phyloP scores from a whole-genome alignment of 352 stramenopile genomes.

The Saprolegnia parasitica region DNA sequence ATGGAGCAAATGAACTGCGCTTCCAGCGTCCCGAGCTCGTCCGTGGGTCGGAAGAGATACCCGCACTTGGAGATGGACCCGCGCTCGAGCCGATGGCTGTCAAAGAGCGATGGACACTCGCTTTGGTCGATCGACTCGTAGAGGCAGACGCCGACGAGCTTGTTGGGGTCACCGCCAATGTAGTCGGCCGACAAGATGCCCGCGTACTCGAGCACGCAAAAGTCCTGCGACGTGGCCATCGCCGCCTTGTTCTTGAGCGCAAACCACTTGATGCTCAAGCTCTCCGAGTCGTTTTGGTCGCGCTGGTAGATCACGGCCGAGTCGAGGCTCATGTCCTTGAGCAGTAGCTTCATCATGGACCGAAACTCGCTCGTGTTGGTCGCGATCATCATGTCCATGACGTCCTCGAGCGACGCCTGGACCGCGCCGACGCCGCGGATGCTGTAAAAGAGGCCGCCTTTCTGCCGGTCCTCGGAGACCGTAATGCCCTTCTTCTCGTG shows the following conservation, averaged over 20 bases:
- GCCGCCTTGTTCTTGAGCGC: constrained; percentile 66
- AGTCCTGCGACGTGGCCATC: constrained; percentile 49
- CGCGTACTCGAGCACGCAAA: constrained; percentile 74
- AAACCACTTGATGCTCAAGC: constrained; percentile 76
- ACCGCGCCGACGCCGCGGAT: constrained; percentile 57
- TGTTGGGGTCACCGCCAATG: constrained; percentile 43
- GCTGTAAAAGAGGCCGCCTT: constrained; percentile 76
- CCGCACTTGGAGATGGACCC: constrained; percentile 74
- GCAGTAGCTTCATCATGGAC: constrained; percentile 64
- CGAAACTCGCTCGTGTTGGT: constrained; percentile 57
- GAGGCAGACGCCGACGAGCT: constrained; percentile 58
- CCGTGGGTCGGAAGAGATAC: constrained; percentile 63
- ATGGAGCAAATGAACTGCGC: constrained; percentile 77
- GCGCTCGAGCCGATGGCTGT: constrained; percentile 68
- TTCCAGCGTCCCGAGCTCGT: constrained; percentile 55
- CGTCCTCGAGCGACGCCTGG: constrained; percentile 54
- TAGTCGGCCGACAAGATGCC: constrained; percentile 53
- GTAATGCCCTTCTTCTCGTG: constrained; percentile 68
- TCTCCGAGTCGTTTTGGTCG: constrained; percentile 71
- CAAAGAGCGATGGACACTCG: constrained; percentile 61
- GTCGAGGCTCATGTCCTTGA: constrained; percentile 69
- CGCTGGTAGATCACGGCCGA: constrained; percentile 65
- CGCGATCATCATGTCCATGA: constrained; percentile 75
- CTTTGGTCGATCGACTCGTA: constrained; percentile 78
- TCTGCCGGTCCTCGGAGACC: constrained; percentile 72